A percentile compares a stretch with the other conserved stretches of the same genome.
Conservation (phyloP, 2,329 filamentous ascomycete species). For the Aspergillus clavatus region DNA sequence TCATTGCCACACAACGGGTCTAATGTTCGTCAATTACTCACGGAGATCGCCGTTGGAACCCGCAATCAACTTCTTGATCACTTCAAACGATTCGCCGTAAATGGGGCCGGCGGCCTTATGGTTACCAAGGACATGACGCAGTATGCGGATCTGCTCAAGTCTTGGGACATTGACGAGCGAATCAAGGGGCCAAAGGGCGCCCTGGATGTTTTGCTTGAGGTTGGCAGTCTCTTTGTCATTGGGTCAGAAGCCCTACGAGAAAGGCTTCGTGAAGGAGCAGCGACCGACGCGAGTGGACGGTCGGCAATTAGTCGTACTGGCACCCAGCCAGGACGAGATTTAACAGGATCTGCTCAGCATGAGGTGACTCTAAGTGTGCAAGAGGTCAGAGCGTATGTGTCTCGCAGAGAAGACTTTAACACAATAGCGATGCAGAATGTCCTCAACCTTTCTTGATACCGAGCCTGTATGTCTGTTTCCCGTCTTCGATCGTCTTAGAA, state of each 20-base stretch:
- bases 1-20: slow-evolving; percentile 62
- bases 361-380: slow-evolving; percentile 48
- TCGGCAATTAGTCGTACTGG: slow-evolving; percentile 43
- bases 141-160: slow-evolving; percentile 79
- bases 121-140: slow-evolving; percentile 94
- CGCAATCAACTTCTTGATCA: slow-evolving; percentile 80
- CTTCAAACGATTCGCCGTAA: slow-evolving; percentile 90
- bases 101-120: slow-evolving; percentile 87
- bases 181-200: slow-evolving; percentile 45
- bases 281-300: slow-evolving; percentile 37
- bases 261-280: slow-evolving; percentile 58
- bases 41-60: slow-evolving; percentile 76
- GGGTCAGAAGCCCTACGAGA: slow-evolving; percentile 72
- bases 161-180: slow-evolving; percentile 72
- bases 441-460: slow-evolving; percentile 57
- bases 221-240: slow-evolving; percentile 93
- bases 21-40: slow-evolving; percentile 76
- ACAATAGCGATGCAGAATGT: slow-evolving; percentile 79
- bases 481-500: background rate
- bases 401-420: slow-evolving; percentile 76
- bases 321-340: slow-evolving; percentile 21
- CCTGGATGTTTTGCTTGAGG: slow-evolving; percentile 84
- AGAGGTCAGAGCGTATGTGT: slow-evolving; percentile 73
- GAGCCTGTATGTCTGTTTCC: background rate
- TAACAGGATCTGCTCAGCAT: slow-evolving; percentile 44